Conservation (phyloP, 2,329 filamentous ascomycete species). For the Tolypocladium tropicale region DNA sequence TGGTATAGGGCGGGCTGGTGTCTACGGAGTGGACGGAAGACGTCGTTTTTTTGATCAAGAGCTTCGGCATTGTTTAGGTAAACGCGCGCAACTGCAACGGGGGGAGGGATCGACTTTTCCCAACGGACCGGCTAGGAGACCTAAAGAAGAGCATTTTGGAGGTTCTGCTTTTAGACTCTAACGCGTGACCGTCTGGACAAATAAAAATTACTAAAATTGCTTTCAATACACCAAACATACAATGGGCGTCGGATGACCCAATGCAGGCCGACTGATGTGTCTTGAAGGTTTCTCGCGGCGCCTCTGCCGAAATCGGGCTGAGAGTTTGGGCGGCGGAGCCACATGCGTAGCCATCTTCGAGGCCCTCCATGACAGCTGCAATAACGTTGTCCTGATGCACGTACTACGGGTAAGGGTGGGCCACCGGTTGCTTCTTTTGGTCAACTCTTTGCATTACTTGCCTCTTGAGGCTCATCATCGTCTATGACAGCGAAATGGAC, state of each 20-base stretch:
- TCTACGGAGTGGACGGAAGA: constrained; percentile 54
- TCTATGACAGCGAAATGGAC: constrained; percentile 52
- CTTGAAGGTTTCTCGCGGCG: neutral
- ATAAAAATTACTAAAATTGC: constrained; percentile 41
- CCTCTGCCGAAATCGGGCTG: neutral
- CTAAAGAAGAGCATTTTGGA: constrained; percentile 37
- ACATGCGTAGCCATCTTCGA: neutral
- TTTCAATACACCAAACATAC: constrained; percentile 21
- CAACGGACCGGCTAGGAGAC: constrained; percentile 27
- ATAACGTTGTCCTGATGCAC: neutral
- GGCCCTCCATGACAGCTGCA: neutral
- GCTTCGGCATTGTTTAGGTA: constrained; percentile 38
- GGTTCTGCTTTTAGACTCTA: constrained; percentile 46
- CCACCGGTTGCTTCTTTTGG: neutral
- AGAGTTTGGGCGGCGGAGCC: neutral
- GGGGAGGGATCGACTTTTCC: constrained; percentile 24
- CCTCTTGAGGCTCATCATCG: constrained; percentile 12
- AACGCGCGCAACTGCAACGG: constrained; percentile 29
- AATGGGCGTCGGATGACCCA: neutral
- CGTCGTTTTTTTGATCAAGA: constrained; percentile 41
- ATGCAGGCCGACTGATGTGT: neutral
- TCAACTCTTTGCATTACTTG: constrained; percentile 13
- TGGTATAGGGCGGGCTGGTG: constrained; percentile 44
- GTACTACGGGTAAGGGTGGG: neutral
- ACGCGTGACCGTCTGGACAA: constrained; percentile 47